Conservation (phyloP, 169 alveolate genomes). For the Condylostoma magnum region DNA sequence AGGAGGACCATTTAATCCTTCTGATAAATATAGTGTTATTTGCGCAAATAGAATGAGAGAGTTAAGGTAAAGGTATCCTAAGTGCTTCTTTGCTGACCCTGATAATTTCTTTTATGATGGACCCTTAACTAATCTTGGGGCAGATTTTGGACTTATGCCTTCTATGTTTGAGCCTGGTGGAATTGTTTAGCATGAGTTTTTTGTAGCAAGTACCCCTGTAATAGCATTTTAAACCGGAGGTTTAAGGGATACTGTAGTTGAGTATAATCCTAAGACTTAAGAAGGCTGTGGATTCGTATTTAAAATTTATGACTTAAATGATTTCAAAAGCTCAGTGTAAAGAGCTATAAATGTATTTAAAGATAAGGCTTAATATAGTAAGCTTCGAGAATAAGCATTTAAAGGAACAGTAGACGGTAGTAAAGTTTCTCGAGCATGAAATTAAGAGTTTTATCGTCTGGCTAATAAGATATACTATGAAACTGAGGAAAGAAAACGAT, state of each 20-base stretch:
- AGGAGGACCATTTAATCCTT: slow-evolving; percentile 86
- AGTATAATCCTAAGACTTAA: slow-evolving; percentile 58
- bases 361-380: slow-evolving; percentile 64
- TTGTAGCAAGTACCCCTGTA: slow-evolving; percentile 92
- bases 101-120: slow-evolving; percentile 89
- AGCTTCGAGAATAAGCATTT: slow-evolving; percentile 82
- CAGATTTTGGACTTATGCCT: slow-evolving; percentile 92
- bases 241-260: slow-evolving; percentile 88
- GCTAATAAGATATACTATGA: slow-evolving; percentile 65
- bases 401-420: slow-evolving; percentile 83
- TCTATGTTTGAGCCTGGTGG: slow-evolving; percentile 93
- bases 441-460: slow-evolving; percentile 81
- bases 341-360: slow-evolving; percentile 77
- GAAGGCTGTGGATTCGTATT: slow-evolving; percentile 87
- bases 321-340: slow-evolving; percentile 74
- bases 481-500: slow-evolving; percentile 55
- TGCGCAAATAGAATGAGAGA: slow-evolving; percentile 74
- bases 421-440: slow-evolving; percentile 83
- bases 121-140: slow-evolving; percentile 83
- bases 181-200: slow-evolving; percentile 92
- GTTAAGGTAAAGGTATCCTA: slow-evolving; percentile 72
- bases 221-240: slow-evolving; percentile 93
- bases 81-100: slow-evolving; percentile 91
- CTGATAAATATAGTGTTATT: slow-evolving; percentile 83
- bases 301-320: slow-evolving; percentile 65